Evolutionary conservation across 768 basidiomycete genomes (phyloP).

Genomic region (Cyathus striatus): DNA sequence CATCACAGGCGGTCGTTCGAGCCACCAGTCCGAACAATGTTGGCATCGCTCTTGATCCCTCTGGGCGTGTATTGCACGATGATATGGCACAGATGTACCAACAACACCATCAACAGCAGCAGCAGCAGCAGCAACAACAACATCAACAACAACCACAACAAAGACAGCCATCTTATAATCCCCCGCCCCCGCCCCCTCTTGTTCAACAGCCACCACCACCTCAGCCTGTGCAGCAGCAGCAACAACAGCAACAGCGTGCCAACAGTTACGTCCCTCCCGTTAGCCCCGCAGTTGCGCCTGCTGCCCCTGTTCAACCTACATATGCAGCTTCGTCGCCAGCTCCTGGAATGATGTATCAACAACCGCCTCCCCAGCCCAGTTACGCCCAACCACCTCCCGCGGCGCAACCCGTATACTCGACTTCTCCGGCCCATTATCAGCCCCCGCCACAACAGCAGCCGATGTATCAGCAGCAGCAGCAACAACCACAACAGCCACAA

Average conservation of each 20-base stretch:
- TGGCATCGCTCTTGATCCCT: slow-evolving; percentile 79
- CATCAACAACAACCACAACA: slow-evolving; percentile 23
- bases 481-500: slow-evolving; percentile 6
- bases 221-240: slow-evolving; percentile 28
- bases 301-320: slow-evolving; percentile 27
- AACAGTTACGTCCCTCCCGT: slow-evolving; percentile 31
- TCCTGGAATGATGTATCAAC: slow-evolving; percentile 28
- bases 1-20: slow-evolving; percentile 32
- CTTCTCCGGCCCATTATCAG: slow-evolving; percentile 8
- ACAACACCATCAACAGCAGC: slow-evolving; percentile 36
- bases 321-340: slow-evolving; percentile 26
- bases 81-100: slow-evolving; percentile 63
- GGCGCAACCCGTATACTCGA: too few relatives aligned
- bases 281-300: slow-evolving; percentile 32
- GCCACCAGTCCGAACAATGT: slow-evolving; percentile 75
- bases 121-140: slow-evolving; percentile 35
- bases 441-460: slow-evolving; percentile 14
- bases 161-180: slow-evolving; percentile 24
- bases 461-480: slow-evolving; percentile 18
- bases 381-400: slow-evolving; percentile 24
- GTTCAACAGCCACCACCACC: slow-evolving; percentile 24
- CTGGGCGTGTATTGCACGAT: slow-evolving; percentile 78
- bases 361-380: slow-evolving; percentile 27
- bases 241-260: too few relatives aligned
- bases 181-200: slow-evolving; percentile 23